Evolutionary conservation across 208 protist species (phyloP), one percentile per base, ranked within the genome.

Genomic region (Leptomonas seymouri): DNA sequence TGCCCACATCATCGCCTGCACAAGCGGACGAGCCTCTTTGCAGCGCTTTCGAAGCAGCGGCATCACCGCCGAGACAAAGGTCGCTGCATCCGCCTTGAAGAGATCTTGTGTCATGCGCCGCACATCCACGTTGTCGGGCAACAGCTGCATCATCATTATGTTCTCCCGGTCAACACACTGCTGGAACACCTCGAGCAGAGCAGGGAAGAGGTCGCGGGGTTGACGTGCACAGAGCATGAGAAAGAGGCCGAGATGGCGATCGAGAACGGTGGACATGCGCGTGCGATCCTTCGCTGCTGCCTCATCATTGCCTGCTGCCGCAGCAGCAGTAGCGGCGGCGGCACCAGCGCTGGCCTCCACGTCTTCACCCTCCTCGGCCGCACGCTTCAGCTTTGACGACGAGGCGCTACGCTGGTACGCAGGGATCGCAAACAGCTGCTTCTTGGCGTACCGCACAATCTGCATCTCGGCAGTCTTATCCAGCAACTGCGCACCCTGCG

Each of bases 171-270:
- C 80, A 14, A 89, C 79, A 49, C 89, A 92, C 67, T 90, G 72
- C 72, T 79, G 76, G 58, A 84, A 92, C 6, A 87, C 78, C 42
- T 87, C 77, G 25, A 94, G 81, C 46, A 94, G 63, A 20, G 81
- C 65, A 7, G 83, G 76, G 64, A 90, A 88, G 11, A 94, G 80
- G 62, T 85, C 66, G 12, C 77, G 69, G n/a, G 89, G 86, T 57
- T 91, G 83, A 20, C 85, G 86, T 3, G 74, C 76, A 56, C 89
- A 94, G n/a, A 94, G 79, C 82, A 87, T 89, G 21, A 91, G 70
- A 54, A 92, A 91, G 21, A 90, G 78, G 6, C 80, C 86, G 34
- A 92, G 80, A 45, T 86, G 83, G 4, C 82, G 81, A 59, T 89
- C 74, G 28, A 90, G 64, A 48, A 78, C 56, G 18, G 74, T 64